Conservation (phyloP, 1,139 yeast genomes). For the Petasospora fabianii region DNA sequence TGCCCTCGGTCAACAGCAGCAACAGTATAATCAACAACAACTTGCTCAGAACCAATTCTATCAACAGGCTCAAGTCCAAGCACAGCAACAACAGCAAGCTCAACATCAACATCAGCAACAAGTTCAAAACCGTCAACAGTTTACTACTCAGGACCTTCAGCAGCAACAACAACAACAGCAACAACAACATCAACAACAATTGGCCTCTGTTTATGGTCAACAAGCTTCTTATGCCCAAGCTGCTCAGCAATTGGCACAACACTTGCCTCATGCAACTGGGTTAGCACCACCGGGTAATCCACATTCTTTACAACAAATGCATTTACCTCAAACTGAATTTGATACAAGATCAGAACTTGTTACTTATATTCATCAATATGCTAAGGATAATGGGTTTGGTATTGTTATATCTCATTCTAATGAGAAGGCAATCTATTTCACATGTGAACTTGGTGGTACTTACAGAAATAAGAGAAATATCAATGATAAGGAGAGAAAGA, state of each 20-base stretch:
- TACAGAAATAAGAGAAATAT: conserved; percentile 29
- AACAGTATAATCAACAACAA: conserved; percentile 17
- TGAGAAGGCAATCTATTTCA: conserved; percentile 29
- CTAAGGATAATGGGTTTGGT: conserved; percentile 29
- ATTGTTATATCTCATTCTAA: conserved; percentile 30
- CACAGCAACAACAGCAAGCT: conserved; percentile 9
- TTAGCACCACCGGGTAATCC: conserved; percentile 8
- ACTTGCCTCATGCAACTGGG: conserved; percentile 15
- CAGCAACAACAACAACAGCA: conserved; percentile 11
- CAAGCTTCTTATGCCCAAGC: conserved; percentile 11
- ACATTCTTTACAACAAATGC: conserved; percentile 20
- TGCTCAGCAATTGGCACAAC: conserved; percentile 18
- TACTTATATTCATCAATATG: conserved; percentile 26
- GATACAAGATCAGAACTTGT: conserved; percentile 22
- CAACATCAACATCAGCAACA: too few relatives aligned
- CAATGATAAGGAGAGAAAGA: conserved; percentile 28
- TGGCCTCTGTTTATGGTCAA: conserved; percentile 2
- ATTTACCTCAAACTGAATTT: conserved; percentile 25
- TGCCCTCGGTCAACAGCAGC: conserved; percentile 14
- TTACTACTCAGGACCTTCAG: conserved; percentile 14
- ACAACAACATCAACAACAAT: conserved; percentile 14
- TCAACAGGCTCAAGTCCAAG: conserved; percentile 10
- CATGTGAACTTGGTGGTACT: conserved; percentile 29
- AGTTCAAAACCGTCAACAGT: conserved; percentile 19
- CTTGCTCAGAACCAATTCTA: conserved; percentile 14